These are phyloP conservation scores for Secale cereale DNA, from an alignment of 176 grass and related monocot genomes.

Conservation along the genomic window DNA sequence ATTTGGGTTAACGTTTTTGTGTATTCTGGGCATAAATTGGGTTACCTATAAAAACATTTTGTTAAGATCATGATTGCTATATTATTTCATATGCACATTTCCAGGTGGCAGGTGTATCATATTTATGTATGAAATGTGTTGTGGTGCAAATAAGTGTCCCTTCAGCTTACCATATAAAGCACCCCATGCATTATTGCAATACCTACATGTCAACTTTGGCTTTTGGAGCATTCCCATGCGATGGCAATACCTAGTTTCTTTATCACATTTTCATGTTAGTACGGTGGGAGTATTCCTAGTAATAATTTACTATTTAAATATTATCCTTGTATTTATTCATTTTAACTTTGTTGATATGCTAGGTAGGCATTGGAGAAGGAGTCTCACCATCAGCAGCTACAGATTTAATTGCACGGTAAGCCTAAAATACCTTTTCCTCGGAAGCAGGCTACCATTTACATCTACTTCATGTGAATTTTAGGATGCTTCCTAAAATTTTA, in stretches of 20 bases:
- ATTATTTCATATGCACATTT: slow-evolving; percentile 4
- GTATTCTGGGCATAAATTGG: not conserved
- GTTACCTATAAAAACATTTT: not conserved
- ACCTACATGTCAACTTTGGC: slow-evolving; percentile 10
- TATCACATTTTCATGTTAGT: not conserved
- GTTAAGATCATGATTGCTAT: not conserved
- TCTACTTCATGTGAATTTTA: slow-evolving; percentile 8
- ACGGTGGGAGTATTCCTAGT: not conserved
- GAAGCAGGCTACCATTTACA: not conserved
- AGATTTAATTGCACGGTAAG: slow-evolving; percentile 90
- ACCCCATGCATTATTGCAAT: not conserved
- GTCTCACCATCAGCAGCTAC: slow-evolving; percentile 99
- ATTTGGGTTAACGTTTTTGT: not conserved
- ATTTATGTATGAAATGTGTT: not conserved
- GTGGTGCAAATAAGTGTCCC: not conserved
- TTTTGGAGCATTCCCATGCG: slow-evolving; percentile 12
- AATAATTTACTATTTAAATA: not conserved
- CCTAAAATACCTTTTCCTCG: slow-evolving; percentile 5
- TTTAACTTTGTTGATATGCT: slow-evolving; percentile 37
- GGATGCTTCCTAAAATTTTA: no score
- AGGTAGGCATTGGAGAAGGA: slow-evolving; percentile 99
- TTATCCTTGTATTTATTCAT: slow-evolving; percentile 11
- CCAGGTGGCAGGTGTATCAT: not conserved
- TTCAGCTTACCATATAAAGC: slow-evolving; percentile 13
- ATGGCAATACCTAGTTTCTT: not conserved